phyloP scores from a whole-genome alignment of 139 green algal species.

The Raphidocelis subcapitata region DNA sequence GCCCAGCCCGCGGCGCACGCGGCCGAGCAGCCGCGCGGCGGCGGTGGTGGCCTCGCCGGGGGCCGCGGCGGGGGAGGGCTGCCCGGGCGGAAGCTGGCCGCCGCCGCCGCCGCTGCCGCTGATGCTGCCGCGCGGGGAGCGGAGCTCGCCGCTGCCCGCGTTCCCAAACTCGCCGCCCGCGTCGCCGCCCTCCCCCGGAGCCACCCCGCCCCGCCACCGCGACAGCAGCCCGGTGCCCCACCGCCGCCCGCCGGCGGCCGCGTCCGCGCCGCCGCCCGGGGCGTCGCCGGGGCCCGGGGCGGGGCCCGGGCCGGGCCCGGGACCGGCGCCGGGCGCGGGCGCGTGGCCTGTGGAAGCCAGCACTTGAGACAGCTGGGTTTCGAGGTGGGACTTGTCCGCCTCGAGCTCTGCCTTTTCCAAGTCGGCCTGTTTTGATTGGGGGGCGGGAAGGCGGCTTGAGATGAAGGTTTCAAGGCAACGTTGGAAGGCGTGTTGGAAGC shows the following conservation, averaged over 20 bases:
- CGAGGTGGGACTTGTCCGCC: conserved; percentile 7
- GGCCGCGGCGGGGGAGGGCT: neutral
- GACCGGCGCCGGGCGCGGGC: neutral
- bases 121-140: too few relatives aligned
- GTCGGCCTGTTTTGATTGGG: neutral
- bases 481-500: too few relatives aligned
- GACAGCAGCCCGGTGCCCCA: neutral
- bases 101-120: too few relatives aligned
- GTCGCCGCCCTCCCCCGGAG: too few relatives aligned
- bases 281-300: neutral
- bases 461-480: too few relatives aligned
- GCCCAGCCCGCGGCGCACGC: neutral
- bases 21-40: conserved; percentile 1
- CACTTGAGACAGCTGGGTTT: neutral
- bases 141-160: too few relatives aligned
- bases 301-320: neutral
- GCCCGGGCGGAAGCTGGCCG: too few relatives aligned
- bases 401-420: conserved; percentile 31
- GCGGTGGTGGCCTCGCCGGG: conserved; percentile 12
- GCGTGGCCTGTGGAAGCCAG: neutral
- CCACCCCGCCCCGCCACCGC: neutral
- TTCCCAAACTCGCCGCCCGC: too few relatives aligned
- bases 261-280: neutral
- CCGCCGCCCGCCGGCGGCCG: neutral
- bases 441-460: too few relatives aligned